A percentile compares a stretch with the other conserved stretches of the same genome.
phyloP scores from a whole-genome alignment of 176 grass and related monocot genomes.

The Musa acuminata region DNA sequence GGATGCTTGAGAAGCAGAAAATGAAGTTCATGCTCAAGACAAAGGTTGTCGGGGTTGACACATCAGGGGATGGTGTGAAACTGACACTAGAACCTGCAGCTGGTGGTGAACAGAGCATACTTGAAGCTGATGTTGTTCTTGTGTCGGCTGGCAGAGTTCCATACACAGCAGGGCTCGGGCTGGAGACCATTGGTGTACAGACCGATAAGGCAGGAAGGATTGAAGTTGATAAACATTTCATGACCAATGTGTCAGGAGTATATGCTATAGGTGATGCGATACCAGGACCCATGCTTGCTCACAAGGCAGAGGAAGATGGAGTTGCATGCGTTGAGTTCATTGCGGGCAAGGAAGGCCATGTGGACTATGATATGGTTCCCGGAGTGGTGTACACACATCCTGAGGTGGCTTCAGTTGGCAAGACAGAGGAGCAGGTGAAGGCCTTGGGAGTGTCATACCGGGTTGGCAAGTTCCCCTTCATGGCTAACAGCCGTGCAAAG shows the following conservation, averaged over 20 bases:
- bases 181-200: slow-evolving; percentile 72
- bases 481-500: slow-evolving; percentile 76
- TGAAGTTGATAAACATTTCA: slow-evolving; percentile 72
- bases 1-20: slow-evolving; percentile 98
- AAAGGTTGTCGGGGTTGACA: slow-evolving; percentile 80
- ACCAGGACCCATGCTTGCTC: slow-evolving; percentile 97
- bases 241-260: slow-evolving; percentile 79
- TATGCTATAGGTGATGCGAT: slow-evolving; percentile 93
- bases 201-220: slow-evolving; percentile 84
- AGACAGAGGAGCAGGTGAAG: slow-evolving; percentile 86
- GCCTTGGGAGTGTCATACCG: slow-evolving; percentile 48
- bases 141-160: slow-evolving; percentile 79
- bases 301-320: slow-evolving; percentile 98
- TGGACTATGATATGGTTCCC: slow-evolving; percentile 85
- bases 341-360: slow-evolving; percentile 92
- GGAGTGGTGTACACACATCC: slow-evolving; percentile 96
- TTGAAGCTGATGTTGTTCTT: slow-evolving; percentile 91
- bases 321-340: slow-evolving; percentile 88
- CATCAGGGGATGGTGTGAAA: slow-evolving; percentile 73
- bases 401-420: slow-evolving; percentile 88
- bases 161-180: slow-evolving; percentile 60
- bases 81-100: slow-evolving; percentile 71
- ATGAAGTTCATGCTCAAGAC: slow-evolving; percentile 99
- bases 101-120: slow-evolving; percentile 71
- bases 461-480: slow-evolving; percentile 73